Conservation (phyloP, 805 yeast species). For the Cyberlindnera saturnus region DNA sequence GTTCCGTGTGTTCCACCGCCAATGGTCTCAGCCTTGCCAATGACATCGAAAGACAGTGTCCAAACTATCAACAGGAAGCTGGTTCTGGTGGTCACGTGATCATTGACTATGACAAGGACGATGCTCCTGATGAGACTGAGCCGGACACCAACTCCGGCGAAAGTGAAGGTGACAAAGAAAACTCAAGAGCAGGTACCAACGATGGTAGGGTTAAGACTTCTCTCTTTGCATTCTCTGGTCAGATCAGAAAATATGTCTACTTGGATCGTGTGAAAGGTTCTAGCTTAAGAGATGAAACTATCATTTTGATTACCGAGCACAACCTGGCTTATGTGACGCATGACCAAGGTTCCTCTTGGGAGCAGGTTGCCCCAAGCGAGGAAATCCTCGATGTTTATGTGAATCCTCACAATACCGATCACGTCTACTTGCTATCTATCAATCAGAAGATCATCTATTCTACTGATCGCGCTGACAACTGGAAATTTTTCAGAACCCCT, state of each 20-base stretch:
- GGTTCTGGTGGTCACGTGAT: slow-evolving; percentile 13
- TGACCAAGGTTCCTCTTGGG: slow-evolving; percentile 36
- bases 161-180: slow-evolving; percentile 30
- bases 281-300: slow-evolving; percentile 50
- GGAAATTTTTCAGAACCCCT: slow-evolving; percentile 38
- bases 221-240: slow-evolving; percentile 43
- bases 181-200: slow-evolving; percentile 28
- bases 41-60: slow-evolving; percentile 12
- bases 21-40: slow-evolving; percentile 20
- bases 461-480: slow-evolving; percentile 53
- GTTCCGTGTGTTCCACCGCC: slow-evolving; percentile 36
- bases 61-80: slow-evolving; percentile 14
- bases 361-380: slow-evolving; percentile 26
- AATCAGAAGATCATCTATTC: slow-evolving; percentile 46
- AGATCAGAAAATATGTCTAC: slow-evolving; percentile 51
- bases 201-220: slow-evolving; percentile 31
- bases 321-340: slow-evolving; percentile 57
- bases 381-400: slow-evolving; percentile 48
- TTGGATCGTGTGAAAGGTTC: slow-evolving; percentile 38
- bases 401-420: slow-evolving; percentile 55
- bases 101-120: slow-evolving; percentile 23
- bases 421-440: slow-evolving; percentile 25
- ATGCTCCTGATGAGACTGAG: slow-evolving; percentile 25
- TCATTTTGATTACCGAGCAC: slow-evolving; percentile 52
- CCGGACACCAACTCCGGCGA: slow-evolving; percentile 24